These are phyloP conservation scores for Bertia moriformis DNA, from an alignment of 2,329 filamentous ascomycete genomes.

Conservation along the genomic window DNA sequence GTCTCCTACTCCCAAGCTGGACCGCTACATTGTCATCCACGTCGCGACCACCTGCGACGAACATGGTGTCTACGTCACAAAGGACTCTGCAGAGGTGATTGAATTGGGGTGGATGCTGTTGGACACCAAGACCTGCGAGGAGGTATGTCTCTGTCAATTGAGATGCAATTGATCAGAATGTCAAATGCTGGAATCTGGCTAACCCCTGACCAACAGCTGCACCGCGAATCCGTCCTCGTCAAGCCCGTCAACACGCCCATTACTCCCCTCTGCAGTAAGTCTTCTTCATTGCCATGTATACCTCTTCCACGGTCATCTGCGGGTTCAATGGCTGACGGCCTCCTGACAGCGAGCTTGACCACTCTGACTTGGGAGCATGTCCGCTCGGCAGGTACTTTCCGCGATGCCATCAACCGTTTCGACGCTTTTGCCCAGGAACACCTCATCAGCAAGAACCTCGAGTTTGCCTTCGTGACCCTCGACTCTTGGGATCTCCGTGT, in stretches of 20 bases:
- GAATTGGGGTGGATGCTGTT: slow-evolving; percentile 96
- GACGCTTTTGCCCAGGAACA: slow-evolving; percentile 88
- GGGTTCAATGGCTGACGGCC: neutral
- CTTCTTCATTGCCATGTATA: slow-evolving; percentile 2
- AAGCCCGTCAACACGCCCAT: slow-evolving; percentile 98
- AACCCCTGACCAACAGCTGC: slow-evolving; percentile 54
- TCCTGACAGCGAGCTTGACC: slow-evolving; percentile 71
- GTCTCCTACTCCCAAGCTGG: slow-evolving; percentile 56
- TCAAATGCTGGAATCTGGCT: neutral
- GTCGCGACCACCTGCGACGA: slow-evolving; percentile 98
- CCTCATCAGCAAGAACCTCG: slow-evolving; percentile 75
- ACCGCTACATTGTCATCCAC: slow-evolving; percentile 96
- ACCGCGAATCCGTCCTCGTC: slow-evolving; percentile 89
- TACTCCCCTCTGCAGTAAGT: slow-evolving; percentile 96
- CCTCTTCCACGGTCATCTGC: slow-evolving; percentile 7
- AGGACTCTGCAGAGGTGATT: slow-evolving; percentile 97
- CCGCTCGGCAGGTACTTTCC: slow-evolving; percentile 89
- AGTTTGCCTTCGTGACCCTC: slow-evolving; percentile 95
- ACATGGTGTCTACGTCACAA: slow-evolving; percentile 97
- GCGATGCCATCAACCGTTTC: slow-evolving; percentile 90
- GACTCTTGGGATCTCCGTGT: slow-evolving; percentile 98
- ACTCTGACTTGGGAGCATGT: slow-evolving; percentile 99
- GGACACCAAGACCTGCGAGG: slow-evolving; percentile 79
- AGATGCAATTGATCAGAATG: too few relatives aligned
- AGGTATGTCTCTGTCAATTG: slow-evolving; percentile 51